phyloP scores from a whole-genome alignment of 768 basidiomycete genomes.

The Tylopilus felleus region DNA sequence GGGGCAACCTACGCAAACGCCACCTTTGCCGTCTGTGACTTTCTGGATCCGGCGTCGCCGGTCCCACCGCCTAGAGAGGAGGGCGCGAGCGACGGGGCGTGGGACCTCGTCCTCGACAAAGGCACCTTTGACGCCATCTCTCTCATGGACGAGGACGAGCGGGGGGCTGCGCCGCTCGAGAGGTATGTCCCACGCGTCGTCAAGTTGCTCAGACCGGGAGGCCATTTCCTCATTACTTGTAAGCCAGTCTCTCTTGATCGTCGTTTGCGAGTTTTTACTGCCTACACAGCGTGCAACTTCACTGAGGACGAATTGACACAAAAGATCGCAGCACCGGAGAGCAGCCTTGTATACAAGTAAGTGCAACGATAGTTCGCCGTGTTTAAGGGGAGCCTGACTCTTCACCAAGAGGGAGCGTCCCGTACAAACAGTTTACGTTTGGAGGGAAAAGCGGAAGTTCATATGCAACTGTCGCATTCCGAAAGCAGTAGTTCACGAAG shows the following conservation, averaged over 20 bases:
- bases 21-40: conserved; percentile 60
- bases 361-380: conserved; percentile 11
- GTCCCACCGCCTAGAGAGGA: conserved; percentile 13
- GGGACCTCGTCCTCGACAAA: conserved; percentile 82
- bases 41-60: conserved; percentile 54
- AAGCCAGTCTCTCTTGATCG: conserved; percentile 25
- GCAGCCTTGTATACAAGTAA: conserved; percentile 64
- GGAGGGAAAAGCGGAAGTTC: conserved; percentile 75
- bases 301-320: conserved; percentile 70
- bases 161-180: conserved; percentile 51
- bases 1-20: conserved; percentile 31
- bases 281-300: conserved; percentile 69
- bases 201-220: conserved; percentile 59
- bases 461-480: conserved; percentile 71
- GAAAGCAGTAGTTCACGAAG: conserved; percentile 26
- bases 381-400: not conserved
- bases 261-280: not conserved
- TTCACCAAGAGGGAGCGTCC: conserved; percentile 58
- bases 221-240: conserved; percentile 80
- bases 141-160: conserved; percentile 55
- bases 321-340: conserved; percentile 46
- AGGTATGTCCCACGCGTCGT: conserved; percentile 58
- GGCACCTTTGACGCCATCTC: conserved; percentile 90
- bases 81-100: conserved; percentile 28
- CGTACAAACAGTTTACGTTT: conserved; percentile 69